phyloP scores from a whole-genome alignment of 257 asterid genomes.

The Coffea eugenioides region DNA sequence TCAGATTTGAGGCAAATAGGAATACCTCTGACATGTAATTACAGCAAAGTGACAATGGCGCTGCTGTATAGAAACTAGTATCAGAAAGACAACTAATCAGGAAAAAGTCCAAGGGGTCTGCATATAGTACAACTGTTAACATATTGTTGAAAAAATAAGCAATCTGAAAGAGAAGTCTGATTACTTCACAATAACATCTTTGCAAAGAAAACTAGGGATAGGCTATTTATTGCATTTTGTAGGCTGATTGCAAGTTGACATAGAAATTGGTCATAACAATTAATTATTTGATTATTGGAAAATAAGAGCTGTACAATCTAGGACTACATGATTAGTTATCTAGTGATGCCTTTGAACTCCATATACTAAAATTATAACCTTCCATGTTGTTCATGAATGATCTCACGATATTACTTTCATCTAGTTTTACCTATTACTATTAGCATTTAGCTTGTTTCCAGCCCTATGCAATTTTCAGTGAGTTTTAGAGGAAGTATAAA shows the following conservation, averaged over 20 bases:
- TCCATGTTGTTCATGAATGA: neutral
- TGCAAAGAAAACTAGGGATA: neutral
- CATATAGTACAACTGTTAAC: neutral
- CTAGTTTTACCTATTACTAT: neutral
- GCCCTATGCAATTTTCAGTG: neutral
- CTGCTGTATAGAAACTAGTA: conserved; percentile 74
- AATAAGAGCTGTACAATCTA: neutral
- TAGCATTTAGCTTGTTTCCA: neutral
- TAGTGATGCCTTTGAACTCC: neutral
- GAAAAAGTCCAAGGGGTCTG: neutral
- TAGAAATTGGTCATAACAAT: neutral
- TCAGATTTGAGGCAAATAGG: conserved; percentile 34
- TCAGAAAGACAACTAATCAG: conserved; percentile 32
- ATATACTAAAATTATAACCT: neutral
- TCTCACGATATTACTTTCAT: neutral
- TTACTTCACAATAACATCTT: neutral
- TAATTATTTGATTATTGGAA: neutral
- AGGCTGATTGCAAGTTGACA: neutral
- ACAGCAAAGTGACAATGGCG: conserved; percentile 87
- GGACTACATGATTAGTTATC: neutral
- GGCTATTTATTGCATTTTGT: neutral
- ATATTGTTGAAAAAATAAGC: neutral
- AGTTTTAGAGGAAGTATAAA: neutral
- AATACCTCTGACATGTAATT: conserved; percentile 51
- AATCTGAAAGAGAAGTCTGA: neutral